phyloP scores from a whole-genome alignment of 208 protist genomes.

The Acanthamoeba sp. region DNA sequence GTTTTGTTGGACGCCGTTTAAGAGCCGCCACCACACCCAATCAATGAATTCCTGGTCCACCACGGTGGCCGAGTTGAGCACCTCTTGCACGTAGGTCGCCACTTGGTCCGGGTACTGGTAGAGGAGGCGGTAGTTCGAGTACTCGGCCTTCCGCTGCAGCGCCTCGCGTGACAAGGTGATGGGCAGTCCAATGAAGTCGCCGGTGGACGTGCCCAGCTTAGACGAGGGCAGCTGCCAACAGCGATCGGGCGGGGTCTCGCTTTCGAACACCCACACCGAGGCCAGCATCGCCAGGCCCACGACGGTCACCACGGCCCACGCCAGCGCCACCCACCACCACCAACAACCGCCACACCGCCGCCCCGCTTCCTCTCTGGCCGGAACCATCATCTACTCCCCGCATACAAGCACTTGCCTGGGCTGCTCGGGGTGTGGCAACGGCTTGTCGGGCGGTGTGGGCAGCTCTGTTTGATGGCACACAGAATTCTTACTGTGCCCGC shows the following conservation, averaged over 20 bases:
- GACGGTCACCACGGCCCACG: not conserved
- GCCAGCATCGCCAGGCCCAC: not conserved
- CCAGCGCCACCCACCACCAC: not conserved
- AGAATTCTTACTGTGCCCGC: no score
- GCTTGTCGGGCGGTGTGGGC: no score
- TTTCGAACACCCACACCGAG: not conserved
- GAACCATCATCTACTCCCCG: no score
- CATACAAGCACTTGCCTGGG: no score
- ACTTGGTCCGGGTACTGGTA: constrained; percentile 1
- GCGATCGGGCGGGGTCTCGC: not conserved
- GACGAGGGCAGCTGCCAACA: not conserved
- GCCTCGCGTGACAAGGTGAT: not conserved
- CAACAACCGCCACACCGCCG: not conserved
- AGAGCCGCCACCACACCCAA: not conserved
- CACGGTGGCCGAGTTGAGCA: not conserved
- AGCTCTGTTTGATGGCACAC: no score
- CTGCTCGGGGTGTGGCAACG: no score
- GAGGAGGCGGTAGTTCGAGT: not conserved
- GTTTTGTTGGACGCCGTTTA: not conserved
- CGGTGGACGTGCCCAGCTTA: not conserved
- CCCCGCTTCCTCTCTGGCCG: no score
- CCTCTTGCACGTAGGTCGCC: not conserved
- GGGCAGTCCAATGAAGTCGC: not conserved
- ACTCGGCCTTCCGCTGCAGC: not conserved
- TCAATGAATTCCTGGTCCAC: not conserved